Base-by-base conservation (phyloP, 257 asterid genomes). In the Solanum sejunctum region DNA sequence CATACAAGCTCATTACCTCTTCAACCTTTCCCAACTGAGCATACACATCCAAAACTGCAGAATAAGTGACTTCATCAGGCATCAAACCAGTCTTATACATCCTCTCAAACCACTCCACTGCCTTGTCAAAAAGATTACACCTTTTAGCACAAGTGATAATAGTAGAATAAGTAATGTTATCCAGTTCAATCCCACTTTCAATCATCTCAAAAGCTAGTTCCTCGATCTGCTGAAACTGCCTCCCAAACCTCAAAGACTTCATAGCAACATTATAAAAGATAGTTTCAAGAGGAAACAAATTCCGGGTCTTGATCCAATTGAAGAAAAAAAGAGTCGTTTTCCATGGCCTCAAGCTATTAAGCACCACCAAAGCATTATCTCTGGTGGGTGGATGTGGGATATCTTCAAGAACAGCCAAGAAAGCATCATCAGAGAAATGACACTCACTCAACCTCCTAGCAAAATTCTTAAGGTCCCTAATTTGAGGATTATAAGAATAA, bases 61-160 rank as follows among this genome's bases (percentile, higher is more conserved):
- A 97, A 39, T 97, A 97, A 63, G 99, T 97, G 23, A 97, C 98
- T 87, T 97, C 99, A 88, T 97, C 99, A 23, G 99, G 99, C 94
- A 95, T 94, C 36, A 97, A 79, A 6, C 99, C 99, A 21, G 99
- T 97, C 84, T 88, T 93, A 82, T 97, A 95, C 99, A 97, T 97
- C 86, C 97, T 91, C 91, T 97, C 98, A 85, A 97, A 97, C 99
- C 98, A 97, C 91, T 91, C 98, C n/a, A 95, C 92, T 0, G 99
- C 99, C 86, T 94, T 95, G 32, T 93, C 94, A 71, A 92, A 97
- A 85, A 92, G 95, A 86, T 91, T 91, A 41, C 98, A 95, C 90
- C 95, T 93, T 85, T 97, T 97, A 3, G 99, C 99, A 57, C 94
- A 90, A 1, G 97, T 91, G 56, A 97, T 97, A 28, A 97, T 95